Conservation (phyloP, 139 green algal genomes). For the Coelastrella sp. region DNA sequence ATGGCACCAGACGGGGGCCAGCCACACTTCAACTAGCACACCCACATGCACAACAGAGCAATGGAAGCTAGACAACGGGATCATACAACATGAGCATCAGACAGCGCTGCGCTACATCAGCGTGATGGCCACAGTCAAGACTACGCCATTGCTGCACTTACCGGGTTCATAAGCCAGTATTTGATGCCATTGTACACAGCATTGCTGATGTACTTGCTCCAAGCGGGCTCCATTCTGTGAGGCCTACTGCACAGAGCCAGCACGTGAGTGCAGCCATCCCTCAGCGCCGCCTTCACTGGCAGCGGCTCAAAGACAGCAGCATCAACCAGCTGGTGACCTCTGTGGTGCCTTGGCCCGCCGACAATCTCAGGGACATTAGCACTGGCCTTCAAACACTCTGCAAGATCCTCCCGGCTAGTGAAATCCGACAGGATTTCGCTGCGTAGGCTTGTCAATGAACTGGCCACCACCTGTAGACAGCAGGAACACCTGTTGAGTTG, state of each 20-base stretch:
- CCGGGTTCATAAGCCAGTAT: conserved; percentile 51
- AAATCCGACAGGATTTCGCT: conserved; percentile 40
- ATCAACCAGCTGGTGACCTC: conserved; percentile 84
- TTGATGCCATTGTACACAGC: conserved; percentile 57
- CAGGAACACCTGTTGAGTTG: background rate
- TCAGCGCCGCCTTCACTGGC: conserved; percentile 59
- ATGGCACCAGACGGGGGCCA: too few species aligned
- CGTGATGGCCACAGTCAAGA: too few species aligned
- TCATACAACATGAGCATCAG: background rate
- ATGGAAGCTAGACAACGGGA: background rate
- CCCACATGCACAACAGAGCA: background rate
- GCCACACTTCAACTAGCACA: too few species aligned
- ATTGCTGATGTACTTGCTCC: conserved; percentile 44
- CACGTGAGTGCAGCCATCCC: conserved; percentile 91
- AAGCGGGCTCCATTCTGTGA: conserved; percentile 23
- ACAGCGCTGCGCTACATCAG: background rate
- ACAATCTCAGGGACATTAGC: conserved; percentile 85
- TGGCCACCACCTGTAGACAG: conserved; percentile 46
- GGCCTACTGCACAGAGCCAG: conserved; percentile 60
- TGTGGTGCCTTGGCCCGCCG: conserved; percentile 48
- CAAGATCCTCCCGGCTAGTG: conserved; percentile 68
- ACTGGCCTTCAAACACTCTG: conserved; percentile 79
- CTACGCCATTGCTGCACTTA: background rate
- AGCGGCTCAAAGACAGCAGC: conserved; percentile 91
- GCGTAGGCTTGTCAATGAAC: conserved; percentile 40